A percentile compares a stretch with the other conserved stretches of the same genome.
These are phyloP conservation scores for Canavalia ensiformis DNA, from an alignment of 306 rosid species.

Conservation along the genomic window DNA sequence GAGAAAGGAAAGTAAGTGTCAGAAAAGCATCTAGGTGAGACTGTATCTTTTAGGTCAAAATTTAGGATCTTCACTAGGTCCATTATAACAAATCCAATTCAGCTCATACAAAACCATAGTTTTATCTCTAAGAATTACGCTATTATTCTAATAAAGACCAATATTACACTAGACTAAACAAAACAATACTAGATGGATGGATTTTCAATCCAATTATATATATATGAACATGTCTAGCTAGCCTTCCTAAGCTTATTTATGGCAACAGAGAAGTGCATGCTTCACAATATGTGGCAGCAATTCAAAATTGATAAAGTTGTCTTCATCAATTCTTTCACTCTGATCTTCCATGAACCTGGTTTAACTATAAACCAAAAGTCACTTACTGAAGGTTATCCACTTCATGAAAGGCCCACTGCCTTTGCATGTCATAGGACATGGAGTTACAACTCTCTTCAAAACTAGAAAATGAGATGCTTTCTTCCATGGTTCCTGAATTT, in stretches of 20 bases:
- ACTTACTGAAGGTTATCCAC: constrained; percentile 67
- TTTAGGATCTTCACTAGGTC: constrained; percentile 50
- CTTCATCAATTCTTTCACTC: constrained; percentile 53
- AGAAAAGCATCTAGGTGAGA: constrained; percentile 32
- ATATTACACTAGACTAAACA: constrained; percentile 56
- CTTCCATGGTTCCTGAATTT: constrained; percentile 58
- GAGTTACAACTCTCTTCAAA: constrained; percentile 74
- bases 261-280: constrained; percentile 57
- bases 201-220: constrained; percentile 51
- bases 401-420: constrained; percentile 66
- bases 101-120: constrained; percentile 47
- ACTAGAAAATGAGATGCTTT: constrained; percentile 71
- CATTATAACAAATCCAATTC: constrained; percentile 42
- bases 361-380: constrained; percentile 57
- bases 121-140: constrained; percentile 51
- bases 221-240: constrained; percentile 60
- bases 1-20: constrained; percentile 45
- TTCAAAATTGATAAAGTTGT: constrained; percentile 50
- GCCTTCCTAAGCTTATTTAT: constrained; percentile 59
- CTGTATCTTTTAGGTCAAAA: constrained; percentile 53
- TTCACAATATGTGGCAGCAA: constrained; percentile 45
- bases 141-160: constrained; percentile 49
- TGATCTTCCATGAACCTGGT: constrained; percentile 51
- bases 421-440: constrained; percentile 67
- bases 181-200: constrained; percentile 50